These are phyloP conservation scores for Cryphonectria japonica DNA, from an alignment of 2,329 filamentous ascomycete genomes.

Conservation along the genomic window DNA sequence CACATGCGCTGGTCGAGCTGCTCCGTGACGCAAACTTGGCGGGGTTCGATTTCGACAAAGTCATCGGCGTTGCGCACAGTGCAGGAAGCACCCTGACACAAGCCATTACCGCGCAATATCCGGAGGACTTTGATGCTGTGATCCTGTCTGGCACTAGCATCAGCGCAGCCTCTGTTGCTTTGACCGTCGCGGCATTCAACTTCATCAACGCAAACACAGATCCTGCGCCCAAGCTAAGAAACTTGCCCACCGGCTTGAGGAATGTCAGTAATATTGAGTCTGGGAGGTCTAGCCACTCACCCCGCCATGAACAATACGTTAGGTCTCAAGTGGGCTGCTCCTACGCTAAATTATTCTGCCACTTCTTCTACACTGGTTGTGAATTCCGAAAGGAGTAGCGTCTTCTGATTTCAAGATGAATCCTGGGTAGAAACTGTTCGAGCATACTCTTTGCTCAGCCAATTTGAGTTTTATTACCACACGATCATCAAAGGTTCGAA, in stretches of 20 bases:
- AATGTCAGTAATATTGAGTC: too few species aligned
- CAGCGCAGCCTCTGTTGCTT: constrained; percentile 1
- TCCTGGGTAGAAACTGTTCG: neutral
- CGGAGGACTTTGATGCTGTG: constrained; percentile 40
- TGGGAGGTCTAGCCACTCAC: too few species aligned
- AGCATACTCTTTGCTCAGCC: neutral
- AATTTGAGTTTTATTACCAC: neutral
- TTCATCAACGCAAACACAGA: constrained; percentile 17
- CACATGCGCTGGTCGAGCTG: constrained; percentile 38
- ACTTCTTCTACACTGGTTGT: too few species aligned
- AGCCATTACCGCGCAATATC: constrained; percentile 39
- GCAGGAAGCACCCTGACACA: constrained; percentile 42
- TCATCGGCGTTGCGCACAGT: constrained; percentile 46
- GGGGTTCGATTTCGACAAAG: constrained; percentile 37
- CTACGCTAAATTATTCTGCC: too few species aligned
- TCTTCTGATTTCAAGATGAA: neutral
- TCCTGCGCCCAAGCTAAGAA: constrained; percentile 41
- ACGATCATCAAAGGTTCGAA: neutral
- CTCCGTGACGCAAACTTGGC: constrained; percentile 32
- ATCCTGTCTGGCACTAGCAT: constrained; percentile 34
- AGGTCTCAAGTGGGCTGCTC: too few species aligned
- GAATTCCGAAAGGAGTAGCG: neutral
- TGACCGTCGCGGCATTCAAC: constrained; percentile 8
- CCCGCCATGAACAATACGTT: too few species aligned
- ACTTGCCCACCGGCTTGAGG: constrained; percentile 18